These are phyloP conservation scores for Boletellus ananas DNA, from an alignment of 768 basidiomycete species.

Conservation along the genomic window DNA sequence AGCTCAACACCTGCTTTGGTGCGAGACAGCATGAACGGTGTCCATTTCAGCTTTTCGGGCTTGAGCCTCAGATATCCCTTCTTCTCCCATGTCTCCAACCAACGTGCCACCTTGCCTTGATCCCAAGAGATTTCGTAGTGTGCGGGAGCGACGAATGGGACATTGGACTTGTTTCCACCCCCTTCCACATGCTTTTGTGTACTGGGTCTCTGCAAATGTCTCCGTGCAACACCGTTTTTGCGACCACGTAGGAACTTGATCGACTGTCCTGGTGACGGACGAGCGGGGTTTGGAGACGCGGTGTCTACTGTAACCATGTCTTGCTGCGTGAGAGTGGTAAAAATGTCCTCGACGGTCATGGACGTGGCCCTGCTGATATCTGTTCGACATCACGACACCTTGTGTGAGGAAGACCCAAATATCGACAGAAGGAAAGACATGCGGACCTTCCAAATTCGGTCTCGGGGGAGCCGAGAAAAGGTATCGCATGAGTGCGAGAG, in stretches of 20 bases:
- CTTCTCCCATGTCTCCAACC: constrained; percentile 63
- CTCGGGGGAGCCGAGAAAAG: constrained; percentile 55
- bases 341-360: constrained; percentile 89
- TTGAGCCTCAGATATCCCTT: constrained; percentile 76
- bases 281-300: constrained; percentile 43
- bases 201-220: constrained; percentile 51
- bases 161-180: constrained; percentile 38
- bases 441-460: constrained; percentile 71
- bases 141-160: constrained; percentile 58
- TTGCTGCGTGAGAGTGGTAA: constrained; percentile 65
- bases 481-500: constrained; percentile 79
- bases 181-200: constrained; percentile 43
- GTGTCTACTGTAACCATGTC: constrained; percentile 64
- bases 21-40: constrained; percentile 76
- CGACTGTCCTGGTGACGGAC: constrained; percentile 72
- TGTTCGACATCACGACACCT: constrained; percentile 30
- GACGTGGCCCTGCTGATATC: constrained; percentile 84
- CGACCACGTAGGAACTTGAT: constrained; percentile 72
- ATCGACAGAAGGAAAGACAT: constrained; percentile 7
- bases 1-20: constrained; percentile 30
- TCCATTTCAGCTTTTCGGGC: constrained; percentile 91
- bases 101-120: constrained; percentile 56
- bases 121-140: constrained; percentile 79
- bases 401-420: constrained; percentile 14
- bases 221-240: constrained; percentile 59